Evolutionary conservation across 257 asterid genomes (phyloP).

Genomic region (Solanum raphanifolium): DNA sequence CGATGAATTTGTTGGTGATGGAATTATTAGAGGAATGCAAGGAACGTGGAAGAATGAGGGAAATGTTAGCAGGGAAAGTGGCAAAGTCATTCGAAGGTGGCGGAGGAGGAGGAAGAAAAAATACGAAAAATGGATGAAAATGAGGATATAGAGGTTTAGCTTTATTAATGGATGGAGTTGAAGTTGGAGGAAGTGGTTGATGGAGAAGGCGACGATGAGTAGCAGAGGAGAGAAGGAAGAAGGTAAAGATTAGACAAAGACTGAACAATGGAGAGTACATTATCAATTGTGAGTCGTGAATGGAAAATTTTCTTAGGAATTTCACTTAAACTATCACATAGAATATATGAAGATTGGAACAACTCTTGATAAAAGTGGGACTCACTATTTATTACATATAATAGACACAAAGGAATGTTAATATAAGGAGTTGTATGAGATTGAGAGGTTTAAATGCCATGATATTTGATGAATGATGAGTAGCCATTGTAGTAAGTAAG

Average conservation of each 20-base stretch:
- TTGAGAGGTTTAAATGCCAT: background rate
- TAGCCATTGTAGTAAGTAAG: background rate
- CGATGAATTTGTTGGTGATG: slow-evolving; percentile 38
- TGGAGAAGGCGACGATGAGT: slow-evolving; percentile 55
- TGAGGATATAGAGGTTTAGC: slow-evolving; percentile 32
- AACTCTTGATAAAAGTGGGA: background rate
- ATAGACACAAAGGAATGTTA: background rate
- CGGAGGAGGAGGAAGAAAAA: slow-evolving; percentile 37
- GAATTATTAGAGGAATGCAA: slow-evolving; percentile 36
- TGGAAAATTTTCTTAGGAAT: background rate
- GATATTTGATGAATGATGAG: background rate
- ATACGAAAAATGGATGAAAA: slow-evolving; percentile 52
- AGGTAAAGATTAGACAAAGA: background rate
- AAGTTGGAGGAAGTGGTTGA: slow-evolving; percentile 40
- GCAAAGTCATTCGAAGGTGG: slow-evolving; percentile 19
- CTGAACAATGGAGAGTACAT: background rate
- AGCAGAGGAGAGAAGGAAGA: slow-evolving; percentile 12
- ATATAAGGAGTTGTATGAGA: background rate
- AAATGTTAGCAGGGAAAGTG: slow-evolving; percentile 78
- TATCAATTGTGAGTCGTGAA: background rate
- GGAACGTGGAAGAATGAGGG: slow-evolving; percentile 64
- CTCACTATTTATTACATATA: background rate
- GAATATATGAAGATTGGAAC: background rate
- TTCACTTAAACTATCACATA: background rate
- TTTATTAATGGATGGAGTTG: slow-evolving; percentile 20